These are phyloP conservation scores for Penicillium crustosum DNA, from an alignment of 2,329 filamentous ascomycete species.

Conservation along the genomic window DNA sequence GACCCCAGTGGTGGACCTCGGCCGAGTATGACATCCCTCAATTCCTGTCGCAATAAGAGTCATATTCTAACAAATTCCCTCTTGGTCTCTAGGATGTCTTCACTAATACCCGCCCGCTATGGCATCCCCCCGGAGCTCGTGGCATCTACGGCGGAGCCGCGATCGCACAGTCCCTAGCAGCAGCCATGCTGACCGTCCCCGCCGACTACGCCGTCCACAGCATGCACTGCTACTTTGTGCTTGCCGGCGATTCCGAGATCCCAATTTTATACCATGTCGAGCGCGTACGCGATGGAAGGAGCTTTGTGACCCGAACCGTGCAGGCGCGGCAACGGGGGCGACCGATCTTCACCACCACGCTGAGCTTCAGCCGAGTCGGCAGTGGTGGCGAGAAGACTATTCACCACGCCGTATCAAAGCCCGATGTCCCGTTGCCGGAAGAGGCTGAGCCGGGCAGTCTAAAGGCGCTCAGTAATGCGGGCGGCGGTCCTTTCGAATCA, in stretches of 20 bases:
- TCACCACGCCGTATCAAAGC: slow-evolving; percentile 65
- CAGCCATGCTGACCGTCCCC: slow-evolving; percentile 84
- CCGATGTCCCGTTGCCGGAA: slow-evolving; percentile 51
- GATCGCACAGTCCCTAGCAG: slow-evolving; percentile 86
- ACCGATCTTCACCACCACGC: slow-evolving; percentile 92
- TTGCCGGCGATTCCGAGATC: slow-evolving; percentile 79
- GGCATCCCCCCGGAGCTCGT: slow-evolving; percentile 87
- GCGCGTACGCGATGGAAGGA: slow-evolving; percentile 83
- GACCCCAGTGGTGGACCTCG: slow-evolving; percentile 64
- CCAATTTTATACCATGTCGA: slow-evolving; percentile 96
- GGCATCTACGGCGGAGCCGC: slow-evolving; percentile 93
- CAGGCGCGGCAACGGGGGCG: slow-evolving; percentile 85
- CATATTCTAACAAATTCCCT: background rate
- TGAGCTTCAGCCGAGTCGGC: slow-evolving; percentile 75
- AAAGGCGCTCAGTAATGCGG: slow-evolving; percentile 31
- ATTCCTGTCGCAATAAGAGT: background rate
- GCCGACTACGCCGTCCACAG: slow-evolving; percentile 79
- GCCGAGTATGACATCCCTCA: slow-evolving; percentile 57
- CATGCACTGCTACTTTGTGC: slow-evolving; percentile 99
- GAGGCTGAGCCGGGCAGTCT: slow-evolving; percentile 28
- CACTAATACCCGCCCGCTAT: slow-evolving; percentile 87
- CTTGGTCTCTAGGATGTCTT: slow-evolving; percentile 69
- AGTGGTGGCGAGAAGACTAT: slow-evolving; percentile 55
- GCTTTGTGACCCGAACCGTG: slow-evolving; percentile 91
- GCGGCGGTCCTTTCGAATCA: slow-evolving; percentile 57